Base-by-base conservation (phyloP, 2,329 filamentous ascomycete genomes). In the Colletotrichum lentis region DNA sequence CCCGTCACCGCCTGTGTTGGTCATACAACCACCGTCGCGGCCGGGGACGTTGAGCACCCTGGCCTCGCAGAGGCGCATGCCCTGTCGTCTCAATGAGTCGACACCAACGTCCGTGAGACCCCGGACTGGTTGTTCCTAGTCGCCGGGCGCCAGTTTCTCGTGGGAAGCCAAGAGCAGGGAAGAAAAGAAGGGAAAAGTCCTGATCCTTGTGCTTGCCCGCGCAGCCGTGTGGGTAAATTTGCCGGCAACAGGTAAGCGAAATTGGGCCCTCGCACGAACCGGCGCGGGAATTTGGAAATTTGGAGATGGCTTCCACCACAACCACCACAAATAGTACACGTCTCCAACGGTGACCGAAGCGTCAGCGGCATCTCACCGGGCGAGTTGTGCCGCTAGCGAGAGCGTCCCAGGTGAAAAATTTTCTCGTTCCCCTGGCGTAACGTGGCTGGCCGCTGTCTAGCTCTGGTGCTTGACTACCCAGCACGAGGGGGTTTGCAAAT, bases 11-110 rank as follows among this genome's bases (percentile, higher is more conserved):
- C 62, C 53, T 35, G 46, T 44, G 39, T 27, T 65, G 16, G 11
- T 27, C 44, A 46, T 37, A 35, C 44, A n/a, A 39, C 39, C 44
- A 18, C 43, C 55, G 2, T 20, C 49, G 37, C 20, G 52, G 31
- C 27, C 18, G 50, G 47, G 50, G 41, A 27, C 2, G 12, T 43
- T 35, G 53, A 52, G 53, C 39, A 44, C 53, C 46, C 44, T 60
- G 61, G 22, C 37, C 24, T 31, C 47, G 43, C 37, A 35, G 65
- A 61, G 55, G 35, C 44, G 62, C 55, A 68, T 50, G 49, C 62
- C 66, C 52, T 68, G 66, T 61, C 66, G 62, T 60, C 53, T 61
- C 54, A 56, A 65, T 66, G 62, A 61, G 65, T 68, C 65, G 50
- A 65, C 65, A 37, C 62, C 50, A 52, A 65, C 41, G 62, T 68